Base-by-base conservation (phyloP, 306 rosid genomes). In the Vigna radiata region DNA sequence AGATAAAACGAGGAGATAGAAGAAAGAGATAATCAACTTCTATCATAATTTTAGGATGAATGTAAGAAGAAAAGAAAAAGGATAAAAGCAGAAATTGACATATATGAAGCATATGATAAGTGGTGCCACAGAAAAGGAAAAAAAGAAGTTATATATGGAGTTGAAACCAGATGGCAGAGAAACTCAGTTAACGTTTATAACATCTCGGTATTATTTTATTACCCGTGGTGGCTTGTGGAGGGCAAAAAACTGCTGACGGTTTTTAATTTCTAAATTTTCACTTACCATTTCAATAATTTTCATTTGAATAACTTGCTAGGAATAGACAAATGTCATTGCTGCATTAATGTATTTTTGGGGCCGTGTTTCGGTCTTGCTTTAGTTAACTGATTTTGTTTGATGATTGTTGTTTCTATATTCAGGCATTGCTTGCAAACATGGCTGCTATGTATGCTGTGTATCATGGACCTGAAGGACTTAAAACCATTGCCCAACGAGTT, bases 351-450 rank as follows among this genome's bases (percentile, higher is more conserved):
- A 55, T 70, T 63, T 47, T 17, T 54, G 13, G 29, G 50, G 58
- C 59, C 7, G 2, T 77, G 73, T 53, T 43, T 6, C 31, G 44
- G 6, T 75, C 13, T 61, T 59, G 73, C 17, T 12, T 75, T 50
- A 56, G 59, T 72, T 63, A 52, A 73, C 68, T 72, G 77, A 68
- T 67, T 80, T 78, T 69, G 62, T 83, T 78, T 65, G 25, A 52
- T 76, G 70, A 33, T 18, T 19, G 12, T 18, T 83, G 37, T 55
- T 85, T 74, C 17, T 85, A 11, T 85, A 11, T 60, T n/a, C 76
- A 96, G 99, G 99, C 99, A 11, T 81, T 96, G 70, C 98, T 96
- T 80, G 99, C 99, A 70, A 96, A 96, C 88, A 96, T 96, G 99
- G 94, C 99, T 82, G 98, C 99, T 67, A 91, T 96, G 99, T 96